Base-by-base conservation (phyloP, 345 rosid species). In the Theobroma cacao region DNA sequence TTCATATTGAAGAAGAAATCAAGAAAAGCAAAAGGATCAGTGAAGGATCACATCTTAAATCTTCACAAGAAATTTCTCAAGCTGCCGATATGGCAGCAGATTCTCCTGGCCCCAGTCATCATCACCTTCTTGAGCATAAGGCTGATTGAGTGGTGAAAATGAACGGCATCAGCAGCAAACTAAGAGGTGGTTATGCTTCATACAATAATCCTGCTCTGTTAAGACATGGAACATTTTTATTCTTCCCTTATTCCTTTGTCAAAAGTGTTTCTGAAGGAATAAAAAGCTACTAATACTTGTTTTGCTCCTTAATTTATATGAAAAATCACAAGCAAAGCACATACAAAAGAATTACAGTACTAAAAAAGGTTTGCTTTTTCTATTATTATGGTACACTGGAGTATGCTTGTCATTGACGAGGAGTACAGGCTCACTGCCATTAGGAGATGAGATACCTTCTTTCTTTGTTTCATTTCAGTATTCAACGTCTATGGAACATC, bases 1-100 rank as follows among this genome's bases (percentile, higher is more conserved):
- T 89, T 45, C 89, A 85, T 64, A 55, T 86, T 77, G 78, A 69
- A 18, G 88, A 88, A 77, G 75, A 82, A 63, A 82, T 88, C 68
- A 78, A 77, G 80, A 86, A 82, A 77, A 74, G 75, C 61, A 85
- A 80, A 77, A 79, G 43, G 18, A 34, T 67, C 14, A 31, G 81
- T 59, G 74, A 68, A 79, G 76, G 76, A 72, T 63, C 76, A 53
- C 84, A 56, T 70, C 68, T 64, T 8, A 75, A 67, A 74, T 74
- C 85, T 56, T 63, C 77, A 22, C 79, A 41, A 14, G 78, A 80
- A 47, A 87, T 78, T 80, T 36, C 66, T 72, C 75, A 28, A 45
- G 61, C 58, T 75, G 66, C 60, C 50, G 83, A 84, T 64, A 13
- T 55, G 24, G 77, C 75, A 48, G 60, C 82, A 68, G 20, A 73